A percentile compares a stretch with the other conserved stretches of the same genome.
phyloP scores from a whole-genome alignment of 495 filamentous ascomycete genomes.

The Trichocladium uniseriatum region DNA sequence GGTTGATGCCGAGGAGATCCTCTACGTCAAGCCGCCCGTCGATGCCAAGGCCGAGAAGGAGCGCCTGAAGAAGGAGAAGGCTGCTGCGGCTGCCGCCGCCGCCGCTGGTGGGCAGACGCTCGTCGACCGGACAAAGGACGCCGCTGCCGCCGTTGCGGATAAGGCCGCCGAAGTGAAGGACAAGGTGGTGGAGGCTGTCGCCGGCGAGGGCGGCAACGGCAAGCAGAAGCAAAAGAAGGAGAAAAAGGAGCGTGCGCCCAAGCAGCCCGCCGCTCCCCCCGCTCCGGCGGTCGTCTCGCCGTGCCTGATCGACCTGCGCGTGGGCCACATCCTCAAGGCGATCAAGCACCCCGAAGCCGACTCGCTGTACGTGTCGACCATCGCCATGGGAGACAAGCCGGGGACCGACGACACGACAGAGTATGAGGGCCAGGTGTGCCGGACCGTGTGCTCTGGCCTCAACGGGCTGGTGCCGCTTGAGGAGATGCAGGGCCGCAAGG shows the following conservation, averaged over 20 bases:
- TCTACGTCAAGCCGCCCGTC: conserved; percentile 70
- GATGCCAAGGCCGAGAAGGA: conserved; percentile 86
- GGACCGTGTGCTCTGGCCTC: conserved; percentile 92
- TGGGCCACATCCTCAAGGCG: conserved; percentile 93
- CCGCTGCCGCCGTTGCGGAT: conserved; percentile 39
- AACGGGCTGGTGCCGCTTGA: conserved; percentile 86
- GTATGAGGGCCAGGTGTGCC: conserved; percentile 76
- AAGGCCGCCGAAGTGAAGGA: conserved; percentile 35
- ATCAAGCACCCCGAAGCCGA: conserved; percentile 94
- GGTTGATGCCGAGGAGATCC: conserved; percentile 69
- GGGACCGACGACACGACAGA: conserved; percentile 80
- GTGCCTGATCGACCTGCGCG: conserved; percentile 81
- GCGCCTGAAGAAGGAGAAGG: conserved; percentile 79
- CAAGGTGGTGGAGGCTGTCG: conserved; percentile 23
- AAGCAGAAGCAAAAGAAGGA: conserved; percentile 43
- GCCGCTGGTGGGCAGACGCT: conserved; percentile 37
- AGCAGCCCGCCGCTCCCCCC: conserved; percentile 56
- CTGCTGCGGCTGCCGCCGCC: conserved; percentile 45
- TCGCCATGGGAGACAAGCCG: conserved; percentile 82
- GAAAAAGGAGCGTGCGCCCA: conserved; percentile 73
- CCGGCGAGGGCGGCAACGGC: conserved; percentile 22
- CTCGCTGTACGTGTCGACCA: conserved; percentile 91
- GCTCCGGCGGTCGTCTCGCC: conserved; percentile 66
- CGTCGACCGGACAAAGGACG: conserved; percentile 45
- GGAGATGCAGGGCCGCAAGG: conserved; percentile 94